phyloP scores from a whole-genome alignment of 1,139 yeast species.

The Williopsis jadinii region DNA sequence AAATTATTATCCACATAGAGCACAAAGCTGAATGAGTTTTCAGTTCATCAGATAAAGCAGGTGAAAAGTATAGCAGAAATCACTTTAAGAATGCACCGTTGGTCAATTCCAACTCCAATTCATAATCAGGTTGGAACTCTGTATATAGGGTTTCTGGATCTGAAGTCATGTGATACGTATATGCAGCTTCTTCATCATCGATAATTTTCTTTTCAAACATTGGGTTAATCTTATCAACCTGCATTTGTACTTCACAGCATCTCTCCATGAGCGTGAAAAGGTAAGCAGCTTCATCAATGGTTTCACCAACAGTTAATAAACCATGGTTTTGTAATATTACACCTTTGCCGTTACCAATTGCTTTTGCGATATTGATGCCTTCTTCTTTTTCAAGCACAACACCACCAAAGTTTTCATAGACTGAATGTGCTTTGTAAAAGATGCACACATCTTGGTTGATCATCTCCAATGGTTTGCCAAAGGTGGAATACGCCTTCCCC shows the following conservation, averaged over 20 bases:
- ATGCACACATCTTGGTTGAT: constrained; percentile 71
- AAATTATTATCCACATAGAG: too few species aligned
- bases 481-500: constrained; percentile 71
- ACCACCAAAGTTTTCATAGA: constrained; percentile 69
- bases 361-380: constrained; percentile 59
- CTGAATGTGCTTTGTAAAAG: constrained; percentile 60
- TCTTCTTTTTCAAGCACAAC: constrained; percentile 72
- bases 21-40: too few species aligned
- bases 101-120: constrained; percentile 31
- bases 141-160: constrained; percentile 66
- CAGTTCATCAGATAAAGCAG: too few species aligned
- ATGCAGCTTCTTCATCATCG: constrained; percentile 64
- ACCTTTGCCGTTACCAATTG: constrained; percentile 54
- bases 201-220: constrained; percentile 31
- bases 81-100: constrained; percentile 23
- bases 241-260: constrained; percentile 63
- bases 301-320: constrained; percentile 64
- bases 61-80: not conserved
- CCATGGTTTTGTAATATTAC: constrained; percentile 76
- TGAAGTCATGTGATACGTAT: constrained; percentile 52
- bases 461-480: constrained; percentile 71
- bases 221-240: constrained; percentile 49
- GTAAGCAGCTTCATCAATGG: constrained; percentile 81
- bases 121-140: constrained; percentile 66
- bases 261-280: constrained; percentile 62